Conservation (phyloP, 2,329 filamentous ascomycete genomes). For the Epichloe baconii region DNA sequence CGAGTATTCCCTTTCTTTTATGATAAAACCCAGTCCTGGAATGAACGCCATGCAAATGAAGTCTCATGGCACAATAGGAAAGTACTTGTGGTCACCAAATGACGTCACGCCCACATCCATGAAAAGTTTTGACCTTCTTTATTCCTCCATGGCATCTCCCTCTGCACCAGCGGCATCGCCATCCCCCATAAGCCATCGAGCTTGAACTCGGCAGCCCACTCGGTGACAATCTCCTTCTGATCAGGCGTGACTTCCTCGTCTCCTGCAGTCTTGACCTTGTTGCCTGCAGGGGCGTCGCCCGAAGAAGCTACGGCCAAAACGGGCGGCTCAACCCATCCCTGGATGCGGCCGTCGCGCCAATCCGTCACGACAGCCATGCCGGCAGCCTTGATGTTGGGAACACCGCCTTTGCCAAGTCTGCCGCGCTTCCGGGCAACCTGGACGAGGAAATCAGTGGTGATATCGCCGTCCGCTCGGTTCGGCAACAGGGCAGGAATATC, state of each 20-base stretch:
- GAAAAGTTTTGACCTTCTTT: conserved; percentile 6
- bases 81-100: neutral
- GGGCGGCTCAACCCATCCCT: conserved; percentile 79
- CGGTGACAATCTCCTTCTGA: conserved; percentile 77
- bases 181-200: conserved; percentile 82
- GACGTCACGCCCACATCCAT: neutral
- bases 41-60: conserved; percentile 1
- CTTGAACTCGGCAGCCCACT: conserved; percentile 93
- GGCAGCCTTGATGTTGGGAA: conserved; percentile 77
- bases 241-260: conserved; percentile 40
- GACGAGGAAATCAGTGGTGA: conserved; percentile 81
- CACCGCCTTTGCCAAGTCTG: conserved; percentile 72
- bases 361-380: conserved; percentile 93
- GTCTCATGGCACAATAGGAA: neutral
- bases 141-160: conserved; percentile 41
- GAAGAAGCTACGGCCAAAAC: conserved; percentile 41
- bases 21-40: neutral
- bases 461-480: conserved; percentile 52
- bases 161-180: conserved; percentile 21
- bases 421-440: conserved; percentile 92
- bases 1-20: neutral
- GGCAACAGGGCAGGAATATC: conserved; percentile 67
- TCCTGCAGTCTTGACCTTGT: conserved; percentile 21
- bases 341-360: conserved; percentile 89
- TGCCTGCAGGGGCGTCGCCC: conserved; percentile 15